phyloP scores from a whole-genome alignment of 2,329 filamentous ascomycete species.

The Calycina herbarum region DNA sequence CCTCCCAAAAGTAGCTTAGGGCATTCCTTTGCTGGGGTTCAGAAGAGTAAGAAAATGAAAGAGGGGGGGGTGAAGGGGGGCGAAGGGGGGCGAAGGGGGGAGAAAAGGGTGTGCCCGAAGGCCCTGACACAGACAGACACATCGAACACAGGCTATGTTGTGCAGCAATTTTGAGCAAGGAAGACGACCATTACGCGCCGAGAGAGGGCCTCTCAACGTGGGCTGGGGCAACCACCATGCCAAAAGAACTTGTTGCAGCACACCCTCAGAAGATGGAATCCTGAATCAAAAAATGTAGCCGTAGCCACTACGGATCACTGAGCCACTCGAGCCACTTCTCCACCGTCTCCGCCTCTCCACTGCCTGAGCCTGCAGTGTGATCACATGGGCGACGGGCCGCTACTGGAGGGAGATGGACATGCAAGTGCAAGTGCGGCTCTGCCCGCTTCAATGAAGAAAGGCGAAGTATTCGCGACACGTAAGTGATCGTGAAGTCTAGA shows the following conservation, averaged over 20 bases:
- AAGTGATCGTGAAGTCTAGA: slow-evolving; percentile 4
- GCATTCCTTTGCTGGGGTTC: neutral
- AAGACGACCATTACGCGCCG: slow-evolving; percentile 1
- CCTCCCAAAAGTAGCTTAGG: neutral
- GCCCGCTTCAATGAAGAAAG: slow-evolving; percentile 20
- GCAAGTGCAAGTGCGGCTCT: slow-evolving; percentile 26
- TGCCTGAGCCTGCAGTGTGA: slow-evolving; percentile 1
- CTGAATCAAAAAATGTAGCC: neutral
- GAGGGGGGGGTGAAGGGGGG: neutral
- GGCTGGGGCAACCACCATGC: neutral
- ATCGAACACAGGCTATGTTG: slow-evolving; percentile 3
- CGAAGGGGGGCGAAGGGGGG: neutral
- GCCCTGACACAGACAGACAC: neutral
- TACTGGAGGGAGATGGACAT: slow-evolving; percentile 3
- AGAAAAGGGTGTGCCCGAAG: neutral
- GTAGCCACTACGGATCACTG: neutral
- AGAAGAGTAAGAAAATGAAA: neutral
- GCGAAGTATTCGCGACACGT: neutral
- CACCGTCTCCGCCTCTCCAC: neutral
- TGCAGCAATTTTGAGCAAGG: neutral
- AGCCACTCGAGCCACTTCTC: neutral
- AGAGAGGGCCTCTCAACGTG: slow-evolving; percentile 3
- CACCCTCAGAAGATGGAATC: neutral
- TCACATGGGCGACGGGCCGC: neutral
- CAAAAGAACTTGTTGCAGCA: neutral